Evolutionary conservation across 1,284 basidiomycete genomes (phyloP).

Genomic region (Cryptococcus sp.): DNA sequence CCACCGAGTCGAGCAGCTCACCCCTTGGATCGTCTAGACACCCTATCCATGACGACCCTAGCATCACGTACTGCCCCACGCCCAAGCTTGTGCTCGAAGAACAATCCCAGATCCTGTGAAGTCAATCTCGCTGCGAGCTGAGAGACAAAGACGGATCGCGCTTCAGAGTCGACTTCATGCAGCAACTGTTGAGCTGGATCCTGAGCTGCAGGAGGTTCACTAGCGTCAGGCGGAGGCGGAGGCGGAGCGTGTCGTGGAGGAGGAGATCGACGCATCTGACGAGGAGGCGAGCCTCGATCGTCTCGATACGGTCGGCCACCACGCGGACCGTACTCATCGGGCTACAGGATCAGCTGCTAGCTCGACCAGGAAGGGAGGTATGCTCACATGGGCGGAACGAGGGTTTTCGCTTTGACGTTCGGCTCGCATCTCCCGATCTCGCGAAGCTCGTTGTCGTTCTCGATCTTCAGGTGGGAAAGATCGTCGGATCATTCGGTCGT

Average conservation of each 20-base stretch:
- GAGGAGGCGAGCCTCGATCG: slow-evolving; percentile 28
- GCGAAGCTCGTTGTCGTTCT: slow-evolving; percentile 35
- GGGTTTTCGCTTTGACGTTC: slow-evolving; percentile 32
- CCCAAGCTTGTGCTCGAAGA: slow-evolving; percentile 95
- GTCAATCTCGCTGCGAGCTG: slow-evolving; percentile 93
- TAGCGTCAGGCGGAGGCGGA: slow-evolving; percentile 14
- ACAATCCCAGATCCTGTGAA: slow-evolving; percentile 91
- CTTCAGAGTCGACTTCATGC: slow-evolving; percentile 69
- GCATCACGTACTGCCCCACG: slow-evolving; percentile 89
- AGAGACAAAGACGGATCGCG: slow-evolving; percentile 95
- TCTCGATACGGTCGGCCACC: slow-evolving; percentile 13
- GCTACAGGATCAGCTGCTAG: slow-evolving; percentile 1
- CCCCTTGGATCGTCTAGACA: slow-evolving; percentile 93
- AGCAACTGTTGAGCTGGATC: slow-evolving; percentile 30
- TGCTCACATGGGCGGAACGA: slow-evolving; percentile 16
- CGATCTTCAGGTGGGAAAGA: slow-evolving; percentile 39
- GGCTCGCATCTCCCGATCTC: slow-evolving; percentile 41
- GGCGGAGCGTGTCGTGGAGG: slow-evolving; percentile 58
- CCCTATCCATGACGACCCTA: slow-evolving; percentile 86
- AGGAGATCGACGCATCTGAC: slow-evolving; percentile 59
- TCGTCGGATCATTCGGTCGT: slow-evolving; percentile 5
- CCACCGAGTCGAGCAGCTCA: slow-evolving; percentile 48
- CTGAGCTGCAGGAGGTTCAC: slow-evolving; percentile 15
- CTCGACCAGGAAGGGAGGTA: background rate
- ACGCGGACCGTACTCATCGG: slow-evolving; percentile 21